Percentiles rank a stretch among this genome's conserved stretches.
Evolutionary conservation across 108 stramenopile genomes (phyloP).

Genomic region (Bacterosira constricta): DNA sequence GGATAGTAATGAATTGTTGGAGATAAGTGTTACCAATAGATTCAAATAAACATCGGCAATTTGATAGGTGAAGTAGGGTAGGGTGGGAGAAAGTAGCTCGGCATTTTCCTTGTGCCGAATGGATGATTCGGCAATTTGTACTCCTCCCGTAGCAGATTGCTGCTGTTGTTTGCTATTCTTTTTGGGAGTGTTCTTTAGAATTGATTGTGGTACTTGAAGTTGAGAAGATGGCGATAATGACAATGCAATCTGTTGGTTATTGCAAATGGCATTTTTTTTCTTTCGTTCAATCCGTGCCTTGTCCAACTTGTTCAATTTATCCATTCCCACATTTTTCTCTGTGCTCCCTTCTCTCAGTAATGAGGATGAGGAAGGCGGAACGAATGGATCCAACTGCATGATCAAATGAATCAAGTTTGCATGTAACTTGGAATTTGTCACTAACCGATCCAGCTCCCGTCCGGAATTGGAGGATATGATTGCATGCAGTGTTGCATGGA

Average conservation of each 20-base stretch:
- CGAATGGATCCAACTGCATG: conserved; percentile 47
- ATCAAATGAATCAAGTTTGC: conserved; percentile 44
- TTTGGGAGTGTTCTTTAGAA: too few relatives aligned
- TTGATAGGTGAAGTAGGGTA: conserved; percentile 35
- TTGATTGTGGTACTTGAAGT: too few relatives aligned
- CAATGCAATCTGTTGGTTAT: too few relatives aligned
- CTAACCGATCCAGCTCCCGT: conserved; percentile 22
- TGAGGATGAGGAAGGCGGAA: too few relatives aligned
- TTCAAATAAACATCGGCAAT: conserved; percentile 53
- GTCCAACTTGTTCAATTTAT: too few relatives aligned
- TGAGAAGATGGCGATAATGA: too few relatives aligned
- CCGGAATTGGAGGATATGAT: conserved; percentile 28
- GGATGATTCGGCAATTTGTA: conserved; percentile 28
- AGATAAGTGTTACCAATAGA: conserved; percentile 33
- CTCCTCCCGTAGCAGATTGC: background rate
- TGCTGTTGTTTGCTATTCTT: background rate
- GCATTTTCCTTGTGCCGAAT: conserved; percentile 28
- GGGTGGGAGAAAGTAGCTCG: conserved; percentile 8
- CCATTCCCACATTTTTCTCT: conserved; percentile 2
- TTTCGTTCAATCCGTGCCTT: too few relatives aligned
- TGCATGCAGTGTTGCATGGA: conserved; percentile 29
- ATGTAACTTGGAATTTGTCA: conserved; percentile 25
- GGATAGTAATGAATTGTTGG: conserved; percentile 40
- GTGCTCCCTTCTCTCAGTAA: conserved; percentile 5
- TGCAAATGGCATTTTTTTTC: too few relatives aligned